These are phyloP conservation scores for Trametes polyzona DNA, from an alignment of 1,284 basidiomycete species.

Conservation along the genomic window DNA sequence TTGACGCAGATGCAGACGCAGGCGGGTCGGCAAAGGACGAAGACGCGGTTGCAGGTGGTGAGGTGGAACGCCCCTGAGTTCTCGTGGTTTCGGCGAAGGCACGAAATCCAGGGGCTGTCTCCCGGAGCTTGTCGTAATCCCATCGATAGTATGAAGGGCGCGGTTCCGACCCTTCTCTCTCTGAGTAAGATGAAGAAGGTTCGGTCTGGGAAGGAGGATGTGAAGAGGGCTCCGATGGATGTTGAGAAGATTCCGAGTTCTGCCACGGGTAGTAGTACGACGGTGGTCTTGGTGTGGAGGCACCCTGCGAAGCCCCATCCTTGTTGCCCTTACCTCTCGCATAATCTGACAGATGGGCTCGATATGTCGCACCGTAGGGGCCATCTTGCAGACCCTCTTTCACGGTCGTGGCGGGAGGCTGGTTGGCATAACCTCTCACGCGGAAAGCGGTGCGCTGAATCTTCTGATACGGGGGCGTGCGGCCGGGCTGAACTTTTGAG, in stretches of 20 bases:
- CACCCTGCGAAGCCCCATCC: not conserved
- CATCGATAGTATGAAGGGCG: slow-evolving; percentile 37
- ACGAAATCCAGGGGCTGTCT: slow-evolving; percentile 21
- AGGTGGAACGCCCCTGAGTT: too few relatives aligned
- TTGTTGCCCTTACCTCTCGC: not conserved
- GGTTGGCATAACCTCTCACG: slow-evolving; percentile 23
- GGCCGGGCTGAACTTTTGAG: slow-evolving; percentile 12
- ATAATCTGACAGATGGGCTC: slow-evolving; percentile 2
- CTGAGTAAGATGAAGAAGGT: not conserved
- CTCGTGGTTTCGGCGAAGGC: too few relatives aligned
- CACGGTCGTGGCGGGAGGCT: slow-evolving; percentile 19
- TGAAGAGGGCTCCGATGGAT: too few relatives aligned
- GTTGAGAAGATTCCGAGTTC: not conserved
- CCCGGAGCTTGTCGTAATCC: slow-evolving; percentile 38
- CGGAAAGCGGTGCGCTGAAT: slow-evolving; percentile 25
- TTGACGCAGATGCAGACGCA: too few relatives aligned
- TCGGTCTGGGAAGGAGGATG: not conserved
- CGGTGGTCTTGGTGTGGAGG: not conserved
- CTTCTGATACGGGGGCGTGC: not conserved
- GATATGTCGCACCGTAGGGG: slow-evolving; percentile 20
- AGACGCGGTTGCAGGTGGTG: too few relatives aligned
- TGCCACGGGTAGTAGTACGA: not conserved
- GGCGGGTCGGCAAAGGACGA: too few relatives aligned
- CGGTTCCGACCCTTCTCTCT: slow-evolving; percentile 5
- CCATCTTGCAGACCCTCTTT: slow-evolving; percentile 8